Conservation (phyloP, 352 stramenopile species). For the Vaucheria bursata region DNA sequence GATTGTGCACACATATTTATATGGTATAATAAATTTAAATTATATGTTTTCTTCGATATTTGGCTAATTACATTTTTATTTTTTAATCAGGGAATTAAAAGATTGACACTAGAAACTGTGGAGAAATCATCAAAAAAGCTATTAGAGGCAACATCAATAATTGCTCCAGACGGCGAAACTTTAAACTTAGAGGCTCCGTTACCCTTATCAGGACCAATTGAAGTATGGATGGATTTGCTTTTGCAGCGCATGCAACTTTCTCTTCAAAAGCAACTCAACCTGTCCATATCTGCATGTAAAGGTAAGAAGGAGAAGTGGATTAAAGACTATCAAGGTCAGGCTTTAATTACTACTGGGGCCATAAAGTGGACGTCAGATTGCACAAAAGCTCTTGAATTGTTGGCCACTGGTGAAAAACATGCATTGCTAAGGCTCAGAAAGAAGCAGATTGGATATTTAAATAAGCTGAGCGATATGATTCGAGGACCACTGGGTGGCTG, state of each 20-base stretch:
- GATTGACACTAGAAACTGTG: constrained; percentile 31
- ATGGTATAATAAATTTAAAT: too few relatives aligned
- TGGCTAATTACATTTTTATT: too few relatives aligned
- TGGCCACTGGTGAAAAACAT: constrained; percentile 76
- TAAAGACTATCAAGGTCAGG: constrained; percentile 78
- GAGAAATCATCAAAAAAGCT: constrained; percentile 57
- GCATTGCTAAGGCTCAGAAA: constrained; percentile 81
- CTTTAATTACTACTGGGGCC: constrained; percentile 81
- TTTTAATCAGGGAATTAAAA: constrained; percentile 55
- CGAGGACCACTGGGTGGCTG: constrained; percentile 70
- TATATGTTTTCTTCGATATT: too few relatives aligned
- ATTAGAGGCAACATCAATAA: constrained; percentile 75
- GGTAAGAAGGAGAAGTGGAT: constrained; percentile 88
- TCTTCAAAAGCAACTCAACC: constrained; percentile 84
- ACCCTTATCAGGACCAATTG: constrained; percentile 72
- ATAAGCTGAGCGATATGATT: constrained; percentile 81
- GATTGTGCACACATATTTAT: too few relatives aligned
- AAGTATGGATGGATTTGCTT: constrained; percentile 83
- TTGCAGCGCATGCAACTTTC: constrained; percentile 92
- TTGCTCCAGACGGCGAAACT: constrained; percentile 70
- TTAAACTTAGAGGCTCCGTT: constrained; percentile 71
- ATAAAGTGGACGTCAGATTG: constrained; percentile 84
- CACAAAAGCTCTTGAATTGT: constrained; percentile 78
- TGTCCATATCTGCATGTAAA: constrained; percentile 63
- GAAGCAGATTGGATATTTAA: constrained; percentile 75